Evolutionary conservation across 306 rosid species (phyloP), one percentile per base, ranked within the genome.

Genomic region (Inga oerstediana): DNA sequence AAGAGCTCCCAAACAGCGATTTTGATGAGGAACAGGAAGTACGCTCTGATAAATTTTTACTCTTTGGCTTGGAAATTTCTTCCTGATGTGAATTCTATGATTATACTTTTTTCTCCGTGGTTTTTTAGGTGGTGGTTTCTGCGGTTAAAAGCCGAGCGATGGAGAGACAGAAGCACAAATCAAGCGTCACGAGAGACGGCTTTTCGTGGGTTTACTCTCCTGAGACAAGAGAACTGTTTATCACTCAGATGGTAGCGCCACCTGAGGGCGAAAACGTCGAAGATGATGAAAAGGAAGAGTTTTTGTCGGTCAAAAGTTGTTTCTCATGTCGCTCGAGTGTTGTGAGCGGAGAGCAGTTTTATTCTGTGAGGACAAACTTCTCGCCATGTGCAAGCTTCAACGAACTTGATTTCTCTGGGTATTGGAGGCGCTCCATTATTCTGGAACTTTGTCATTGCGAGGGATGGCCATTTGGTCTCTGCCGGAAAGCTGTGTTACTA

Each of bases 401-500:
- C 61, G 93, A 87, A 4, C 12, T 87, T 82, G 97, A 92, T 12
- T 77, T 90, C 44, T 84, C 72, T 13, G 84, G 77, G 14, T 82
- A 81, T 74, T 85, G 88, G 90, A 86, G 82, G 92, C 90, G 89
- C 49, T 89, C 97, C 0, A 88, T 87, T 82, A 86, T 96, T 85
- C 93, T 75, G 77, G 94, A 96, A 85, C 74, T 92, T 10, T 86
- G 93, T 74, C 99, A 94, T 30, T 96, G 98, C 14, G 86, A 94
- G 56, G 99, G 99, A 4, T 96, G 99, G 99, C 98, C 99, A 2
- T 96, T 96, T 49, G 99, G 98, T 35, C 89, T 96, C 44, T 91
- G 95, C 77, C 89, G 97, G 44, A 94, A 80, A 88, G 97, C 94
- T 61, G 80, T 91, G 81, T 87, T 96, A n/a, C 97, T 96, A 83